Percentiles rank a stretch among this genome's conserved stretches.
Conservation (phyloP, 2,329 filamentous ascomycete species). For the Ophiostoma australiae region DNA sequence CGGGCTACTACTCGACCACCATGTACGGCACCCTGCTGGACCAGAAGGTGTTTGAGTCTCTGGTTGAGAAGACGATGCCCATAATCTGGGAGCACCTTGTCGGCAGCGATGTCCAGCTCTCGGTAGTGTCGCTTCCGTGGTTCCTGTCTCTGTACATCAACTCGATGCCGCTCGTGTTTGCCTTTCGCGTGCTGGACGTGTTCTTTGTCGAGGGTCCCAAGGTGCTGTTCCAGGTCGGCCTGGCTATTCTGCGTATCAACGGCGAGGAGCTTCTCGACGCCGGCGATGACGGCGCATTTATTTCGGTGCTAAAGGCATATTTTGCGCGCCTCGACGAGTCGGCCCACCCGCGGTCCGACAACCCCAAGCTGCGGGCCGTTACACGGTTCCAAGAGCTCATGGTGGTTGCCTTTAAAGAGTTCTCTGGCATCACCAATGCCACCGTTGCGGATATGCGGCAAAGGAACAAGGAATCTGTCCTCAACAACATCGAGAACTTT, state of each 20-base stretch:
- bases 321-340: constrained; percentile 92
- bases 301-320: constrained; percentile 91
- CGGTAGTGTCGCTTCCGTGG: constrained; percentile 95
- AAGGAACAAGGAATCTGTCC: constrained; percentile 89
- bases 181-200: constrained; percentile 91
- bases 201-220: constrained; percentile 98
- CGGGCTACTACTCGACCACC: constrained; percentile 96
- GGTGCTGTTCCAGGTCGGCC: constrained; percentile 90
- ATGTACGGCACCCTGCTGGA: constrained; percentile 98
- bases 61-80: constrained; percentile 99
- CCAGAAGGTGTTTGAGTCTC: constrained; percentile 92
- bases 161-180: constrained; percentile 97
- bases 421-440: constrained; percentile 88
- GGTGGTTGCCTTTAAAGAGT: constrained; percentile 98
- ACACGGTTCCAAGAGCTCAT: constrained; percentile 97
- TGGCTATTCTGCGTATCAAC: constrained; percentile 96
- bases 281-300: constrained; percentile 90
- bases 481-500: constrained; percentile 95
- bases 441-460: constrained; percentile 83
- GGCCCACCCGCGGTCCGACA: constrained; percentile 91
- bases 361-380: constrained; percentile 86
- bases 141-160: constrained; percentile 98
- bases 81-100: constrained; percentile 97
- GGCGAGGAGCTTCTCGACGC: constrained; percentile 93
- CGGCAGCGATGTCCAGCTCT: constrained; percentile 93